Evolutionary conservation across 257 asterid genomes (phyloP), one percentile per base, ranked within the genome.

Genomic region (Capsicum baccatum): DNA sequence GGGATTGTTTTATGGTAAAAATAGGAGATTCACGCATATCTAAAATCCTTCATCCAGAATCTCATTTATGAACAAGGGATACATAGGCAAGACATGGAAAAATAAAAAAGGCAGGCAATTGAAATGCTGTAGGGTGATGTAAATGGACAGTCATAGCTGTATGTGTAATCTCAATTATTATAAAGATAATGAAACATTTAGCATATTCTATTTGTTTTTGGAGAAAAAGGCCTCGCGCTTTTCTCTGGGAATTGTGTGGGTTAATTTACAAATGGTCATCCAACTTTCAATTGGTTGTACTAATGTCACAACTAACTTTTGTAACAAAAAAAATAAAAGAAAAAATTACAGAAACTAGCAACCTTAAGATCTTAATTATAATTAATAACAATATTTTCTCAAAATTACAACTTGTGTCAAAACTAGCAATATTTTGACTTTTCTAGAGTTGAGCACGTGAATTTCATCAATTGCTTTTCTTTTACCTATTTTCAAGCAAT

Each of bases 1-100:
- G 64, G 52, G 63, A 52, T 76, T 52, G 63, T 76, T 76, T 52
- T 52, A 76, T 26, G 52, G 26, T n/a, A 50, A 50, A 52, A 52
- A 52, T 76, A 76, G 81, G 63, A 50, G 59, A 52, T 76, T 60
- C 42, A 13, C 81, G 13, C 15, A 52, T 16, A 50, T 21, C 71
- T 64, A 14, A 64, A 64, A 12, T 44, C 39, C 58, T 39, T 47
- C 58, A n/a, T 11, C 62, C 60, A 50, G 44, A 50, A 50, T 76
- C 21, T 52, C 63, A 52, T 26, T 50, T 3, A 52, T 76, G 81
- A 74, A 76, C 9, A 52, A 48, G 59, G 19, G 80, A 52, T 48
- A 12, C 44, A 76, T 74, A 42, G 21, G 48, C 10, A 74, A 74
- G 21, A 21, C 37, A 5, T 37, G 54, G 54, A 35, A 3, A 67